Percentiles rank a stretch among this genome's conserved stretches.
Evolutionary conservation across 192 early-diverging fungal species (phyloP).

Genomic region (Rhizoclosmatium globosum): DNA sequence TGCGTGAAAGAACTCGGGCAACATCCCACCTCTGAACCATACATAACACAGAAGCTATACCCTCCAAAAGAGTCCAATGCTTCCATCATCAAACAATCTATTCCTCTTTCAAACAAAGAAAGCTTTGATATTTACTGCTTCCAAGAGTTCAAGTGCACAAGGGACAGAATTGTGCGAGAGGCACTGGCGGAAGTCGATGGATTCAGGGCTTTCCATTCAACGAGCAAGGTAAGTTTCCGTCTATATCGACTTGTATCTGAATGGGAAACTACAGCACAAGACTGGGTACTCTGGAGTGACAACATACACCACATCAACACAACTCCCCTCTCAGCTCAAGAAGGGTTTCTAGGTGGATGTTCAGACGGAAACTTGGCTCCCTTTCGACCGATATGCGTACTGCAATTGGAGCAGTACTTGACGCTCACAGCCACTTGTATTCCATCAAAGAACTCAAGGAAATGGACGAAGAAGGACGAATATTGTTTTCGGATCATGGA

Average conservation of each 20-base stretch:
- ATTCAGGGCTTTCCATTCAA: slow-evolving; percentile 78
- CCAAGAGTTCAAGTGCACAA: slow-evolving; percentile 80
- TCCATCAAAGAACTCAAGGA: slow-evolving; percentile 48
- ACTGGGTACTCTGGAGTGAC: slow-evolving; percentile 77
- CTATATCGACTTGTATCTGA: not conserved
- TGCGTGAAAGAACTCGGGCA: not conserved
- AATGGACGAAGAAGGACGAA: slow-evolving; percentile 77
- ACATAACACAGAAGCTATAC: no score
- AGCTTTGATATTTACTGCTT: slow-evolving; percentile 59
- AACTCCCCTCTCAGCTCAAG: slow-evolving; percentile 67
- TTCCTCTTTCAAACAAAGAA: no score
- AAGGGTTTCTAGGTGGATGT: slow-evolving; percentile 60
- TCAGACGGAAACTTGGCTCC: slow-evolving; percentile 3
- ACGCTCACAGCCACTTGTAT: not conserved
- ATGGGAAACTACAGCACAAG: slow-evolving; percentile 19
- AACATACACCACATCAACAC: slow-evolving; percentile 56
- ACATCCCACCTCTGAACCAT: no score
- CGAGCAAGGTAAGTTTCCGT: slow-evolving; percentile 53
- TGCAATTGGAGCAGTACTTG: slow-evolving; percentile 39
- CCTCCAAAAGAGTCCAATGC: no score
- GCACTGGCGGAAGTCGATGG: slow-evolving; percentile 70
- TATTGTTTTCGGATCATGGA: slow-evolving; percentile 75
- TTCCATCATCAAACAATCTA: no score
- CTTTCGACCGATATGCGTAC: slow-evolving; percentile 33
- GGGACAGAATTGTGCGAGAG: slow-evolving; percentile 59